These are phyloP conservation scores for Hygrophorus pudorinus DNA, from an alignment of 768 basidiomycete species.

Conservation along the genomic window DNA sequence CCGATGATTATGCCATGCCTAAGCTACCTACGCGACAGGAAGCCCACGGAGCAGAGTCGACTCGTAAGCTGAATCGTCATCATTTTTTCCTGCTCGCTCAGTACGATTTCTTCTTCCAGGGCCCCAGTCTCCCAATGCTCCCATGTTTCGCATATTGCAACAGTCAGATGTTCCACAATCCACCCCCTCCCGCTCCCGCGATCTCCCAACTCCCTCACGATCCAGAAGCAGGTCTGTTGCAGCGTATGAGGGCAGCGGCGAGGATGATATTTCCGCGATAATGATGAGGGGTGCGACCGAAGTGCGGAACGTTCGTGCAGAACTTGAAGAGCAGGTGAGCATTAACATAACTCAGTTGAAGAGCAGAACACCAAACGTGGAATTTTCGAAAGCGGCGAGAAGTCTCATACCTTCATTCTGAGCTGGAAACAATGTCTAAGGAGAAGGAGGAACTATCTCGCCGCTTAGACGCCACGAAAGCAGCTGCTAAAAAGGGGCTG, in stretches of 20 bases:
- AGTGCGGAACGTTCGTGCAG: conserved; percentile 2
- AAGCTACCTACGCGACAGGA: too few species aligned
- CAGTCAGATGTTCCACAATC: too few species aligned
- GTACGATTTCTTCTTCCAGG: too few species aligned
- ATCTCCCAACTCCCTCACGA: too few species aligned
- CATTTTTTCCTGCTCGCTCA: too few species aligned
- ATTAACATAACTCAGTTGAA: neutral
- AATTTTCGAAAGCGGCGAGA: neutral
- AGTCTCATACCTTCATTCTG: neutral
- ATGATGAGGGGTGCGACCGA: conserved; percentile 5
- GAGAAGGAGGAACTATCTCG: neutral
- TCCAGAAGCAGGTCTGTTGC: too few species aligned
- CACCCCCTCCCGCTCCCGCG: too few species aligned
- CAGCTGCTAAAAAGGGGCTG: conserved; percentile 3
- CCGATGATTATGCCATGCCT: too few species aligned
- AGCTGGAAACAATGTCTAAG: neutral
- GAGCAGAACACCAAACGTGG: neutral
- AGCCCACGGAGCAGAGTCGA: too few species aligned
- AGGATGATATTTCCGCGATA: conserved; percentile 4
- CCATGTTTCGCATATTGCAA: too few species aligned
- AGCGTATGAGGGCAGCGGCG: neutral
- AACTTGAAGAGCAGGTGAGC: conserved; percentile 6
- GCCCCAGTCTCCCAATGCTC: too few species aligned
- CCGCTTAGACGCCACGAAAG: conserved; percentile 4
- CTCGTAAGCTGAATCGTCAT: too few species aligned